A percentile compares a stretch with the other conserved stretches of the same genome.
Evolutionary conservation across 2,329 filamentous ascomycete species (phyloP).

Genomic region (Verticillium tricorpus): DNA sequence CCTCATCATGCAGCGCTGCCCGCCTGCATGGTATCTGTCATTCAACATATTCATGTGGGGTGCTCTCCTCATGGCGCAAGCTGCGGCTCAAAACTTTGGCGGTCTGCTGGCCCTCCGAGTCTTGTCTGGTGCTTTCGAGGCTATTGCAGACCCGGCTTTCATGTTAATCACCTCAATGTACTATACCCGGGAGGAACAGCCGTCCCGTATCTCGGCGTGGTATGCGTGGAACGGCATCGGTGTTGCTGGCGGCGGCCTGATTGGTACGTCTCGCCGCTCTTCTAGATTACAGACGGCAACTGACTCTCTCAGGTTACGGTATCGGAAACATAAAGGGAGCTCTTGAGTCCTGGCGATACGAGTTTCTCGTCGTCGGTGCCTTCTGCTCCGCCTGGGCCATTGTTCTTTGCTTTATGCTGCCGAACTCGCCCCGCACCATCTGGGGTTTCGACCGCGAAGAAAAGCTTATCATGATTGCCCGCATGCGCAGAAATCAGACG

Average conservation of each 20-base stretch:
- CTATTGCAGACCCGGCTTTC: slow-evolving; percentile 42
- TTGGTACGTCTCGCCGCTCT: slow-evolving; percentile 18
- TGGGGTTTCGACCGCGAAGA: slow-evolving; percentile 45
- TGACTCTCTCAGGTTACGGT: slow-evolving; percentile 36
- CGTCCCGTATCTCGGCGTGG: slow-evolving; percentile 55
- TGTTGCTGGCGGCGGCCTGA: slow-evolving; percentile 50
- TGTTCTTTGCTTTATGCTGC: slow-evolving; percentile 50
- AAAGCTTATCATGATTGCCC: slow-evolving; percentile 49
- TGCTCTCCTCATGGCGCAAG: slow-evolving; percentile 40
- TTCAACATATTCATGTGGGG: slow-evolving; percentile 54
- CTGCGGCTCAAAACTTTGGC: slow-evolving; percentile 52
- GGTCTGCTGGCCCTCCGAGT: slow-evolving; percentile 51
- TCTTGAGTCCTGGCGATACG: slow-evolving; percentile 60
- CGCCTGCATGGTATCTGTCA: slow-evolving; percentile 30
- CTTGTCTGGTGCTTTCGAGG: slow-evolving; percentile 61
- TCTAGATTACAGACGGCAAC: not conserved
- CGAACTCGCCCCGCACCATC: slow-evolving; percentile 52
- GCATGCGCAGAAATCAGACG: slow-evolving; percentile 52
- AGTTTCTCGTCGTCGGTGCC: slow-evolving; percentile 60
- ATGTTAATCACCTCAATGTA: slow-evolving; percentile 65
- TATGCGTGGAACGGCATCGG: slow-evolving; percentile 56
- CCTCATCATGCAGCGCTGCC: slow-evolving; percentile 24
- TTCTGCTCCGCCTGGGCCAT: slow-evolving; percentile 57
- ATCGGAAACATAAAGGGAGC: slow-evolving; percentile 55
- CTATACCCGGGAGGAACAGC: slow-evolving; percentile 59